Evolutionary conservation across 495 filamentous ascomycete genomes (phyloP).

Genomic region (Filosporella fistucella): DNA sequence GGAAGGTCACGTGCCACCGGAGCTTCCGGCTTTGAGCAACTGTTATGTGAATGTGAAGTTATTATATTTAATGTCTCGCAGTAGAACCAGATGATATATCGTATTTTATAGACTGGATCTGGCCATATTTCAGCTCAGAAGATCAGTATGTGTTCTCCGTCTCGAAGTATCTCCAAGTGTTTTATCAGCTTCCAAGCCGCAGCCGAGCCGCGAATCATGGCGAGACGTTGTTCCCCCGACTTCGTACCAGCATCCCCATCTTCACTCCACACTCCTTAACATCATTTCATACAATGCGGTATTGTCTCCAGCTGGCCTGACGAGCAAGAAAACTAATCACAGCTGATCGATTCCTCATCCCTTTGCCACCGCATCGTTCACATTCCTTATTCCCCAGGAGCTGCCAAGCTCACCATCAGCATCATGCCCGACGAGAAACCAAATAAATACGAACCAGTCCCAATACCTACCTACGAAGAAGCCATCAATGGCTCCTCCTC

Average conservation of each 20-base stretch:
- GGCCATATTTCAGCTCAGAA: too few species aligned
- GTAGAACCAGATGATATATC: too few species aligned
- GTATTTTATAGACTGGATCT: too few species aligned
- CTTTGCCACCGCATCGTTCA: background rate
- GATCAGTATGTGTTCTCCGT: too few species aligned
- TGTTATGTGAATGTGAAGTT: too few species aligned
- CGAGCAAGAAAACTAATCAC: slow-evolving; percentile 1
- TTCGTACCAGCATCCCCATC: background rate
- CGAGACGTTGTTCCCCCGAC: background rate
- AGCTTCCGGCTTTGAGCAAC: too few species aligned
- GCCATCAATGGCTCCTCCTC: slow-evolving; percentile 42
- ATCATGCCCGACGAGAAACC: slow-evolving; percentile 56
- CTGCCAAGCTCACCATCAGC: background rate
- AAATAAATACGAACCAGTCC: slow-evolving; percentile 59
- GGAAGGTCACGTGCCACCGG: slow-evolving; percentile 5
- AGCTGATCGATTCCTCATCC: background rate
- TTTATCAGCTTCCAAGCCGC: slow-evolving; percentile 7
- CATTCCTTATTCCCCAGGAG: background rate
- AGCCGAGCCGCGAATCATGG: slow-evolving; percentile 13
- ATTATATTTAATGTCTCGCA: too few species aligned
- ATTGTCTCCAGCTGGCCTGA: slow-evolving; percentile 23
- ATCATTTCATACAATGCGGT: slow-evolving; percentile 10
- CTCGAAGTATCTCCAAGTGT: background rate
- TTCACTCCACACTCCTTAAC: slow-evolving; percentile 5
- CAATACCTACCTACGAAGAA: slow-evolving; percentile 95